Percentiles rank a stretch among this genome's conserved stretches.
Conservation (phyloP, 108 stramenopile species). For the Pseudonitzschia pungens region DNA sequence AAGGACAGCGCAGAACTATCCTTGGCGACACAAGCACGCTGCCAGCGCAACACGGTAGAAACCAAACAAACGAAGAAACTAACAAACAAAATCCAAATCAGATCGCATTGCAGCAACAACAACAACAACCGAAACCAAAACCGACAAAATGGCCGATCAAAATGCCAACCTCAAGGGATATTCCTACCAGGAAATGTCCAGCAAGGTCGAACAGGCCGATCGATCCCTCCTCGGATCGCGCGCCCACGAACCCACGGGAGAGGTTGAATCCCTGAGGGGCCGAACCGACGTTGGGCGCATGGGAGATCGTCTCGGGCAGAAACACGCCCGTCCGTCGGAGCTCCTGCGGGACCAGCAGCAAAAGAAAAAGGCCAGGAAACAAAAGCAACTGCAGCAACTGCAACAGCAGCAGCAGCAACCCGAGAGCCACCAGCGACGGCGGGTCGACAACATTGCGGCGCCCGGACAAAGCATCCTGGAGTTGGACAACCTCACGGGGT, state of each 20-base stretch:
- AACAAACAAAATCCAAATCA: too few relatives aligned
- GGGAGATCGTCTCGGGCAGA: conserved; percentile 71
- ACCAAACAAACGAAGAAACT: too few relatives aligned
- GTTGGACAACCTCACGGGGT: conserved; percentile 51
- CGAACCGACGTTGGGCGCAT: conserved; percentile 66
- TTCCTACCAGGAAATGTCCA: conserved; percentile 95
- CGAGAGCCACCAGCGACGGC: too few relatives aligned
- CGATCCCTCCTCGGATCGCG: conserved; percentile 44
- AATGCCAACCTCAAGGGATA: conserved; percentile 85
- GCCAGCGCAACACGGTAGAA: too few relatives aligned
- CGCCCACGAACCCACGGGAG: conserved; percentile 86
- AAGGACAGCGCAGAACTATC: too few relatives aligned
- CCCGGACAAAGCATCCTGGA: conserved; percentile 55
- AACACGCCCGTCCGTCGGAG: conserved; percentile 46
- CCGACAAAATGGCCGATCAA: conserved; percentile 77
- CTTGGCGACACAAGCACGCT: too few relatives aligned
- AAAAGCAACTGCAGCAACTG: conserved; percentile 2
- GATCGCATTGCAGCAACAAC: neutral
- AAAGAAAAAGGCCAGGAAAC: conserved; percentile 43
- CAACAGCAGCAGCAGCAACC: conserved; percentile 6
- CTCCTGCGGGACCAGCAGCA: conserved; percentile 33
- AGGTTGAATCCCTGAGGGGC: conserved; percentile 90
- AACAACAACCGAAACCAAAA: neutral
- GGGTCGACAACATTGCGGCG: conserved; percentile 16
- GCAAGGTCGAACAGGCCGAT: conserved; percentile 91